Percentiles rank a stretch among this genome's conserved stretches.
Conservation (phyloP, 768 basidiomycete species). For the Multifurca ochricompacta region DNA sequence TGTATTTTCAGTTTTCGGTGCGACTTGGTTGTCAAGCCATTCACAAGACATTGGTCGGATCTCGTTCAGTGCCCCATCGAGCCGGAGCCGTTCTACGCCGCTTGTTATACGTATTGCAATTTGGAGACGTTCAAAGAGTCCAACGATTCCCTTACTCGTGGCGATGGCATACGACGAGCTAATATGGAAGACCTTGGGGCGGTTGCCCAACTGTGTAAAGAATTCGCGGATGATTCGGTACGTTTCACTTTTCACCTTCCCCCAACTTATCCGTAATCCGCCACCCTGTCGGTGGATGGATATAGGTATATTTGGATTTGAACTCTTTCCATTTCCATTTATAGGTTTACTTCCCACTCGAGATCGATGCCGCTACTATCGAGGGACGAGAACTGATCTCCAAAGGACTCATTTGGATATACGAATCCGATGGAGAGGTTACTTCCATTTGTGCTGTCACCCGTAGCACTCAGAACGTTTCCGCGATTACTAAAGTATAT, state of each 20-base stretch:
- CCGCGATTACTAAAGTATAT: conserved; percentile 53
- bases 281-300: background rate
- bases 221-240: conserved; percentile 47
- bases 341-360: conserved; percentile 41
- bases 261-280: no score
- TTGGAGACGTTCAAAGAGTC: conserved; percentile 30
- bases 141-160: conserved; percentile 26
- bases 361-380: conserved; percentile 31
- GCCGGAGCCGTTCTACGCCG: conserved; percentile 42
- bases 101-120: conserved; percentile 40
- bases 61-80: conserved; percentile 33
- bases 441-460: conserved; percentile 50
- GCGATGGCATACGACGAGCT: conserved; percentile 35
- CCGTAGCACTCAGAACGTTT: conserved; percentile 41
- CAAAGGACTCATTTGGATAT: conserved; percentile 46
- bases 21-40: conserved; percentile 34
- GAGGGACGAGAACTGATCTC: conserved; percentile 43
- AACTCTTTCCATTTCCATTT: no score
- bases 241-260: conserved; percentile 20
- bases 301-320: no score
- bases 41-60: conserved; percentile 38
- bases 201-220: conserved; percentile 40
- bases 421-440: conserved; percentile 35
- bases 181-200: conserved; percentile 30
- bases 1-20: conserved; percentile 47